These are phyloP conservation scores for Trametes maxima DNA, from an alignment of 768 basidiomycete species.

Conservation along the genomic window DNA sequence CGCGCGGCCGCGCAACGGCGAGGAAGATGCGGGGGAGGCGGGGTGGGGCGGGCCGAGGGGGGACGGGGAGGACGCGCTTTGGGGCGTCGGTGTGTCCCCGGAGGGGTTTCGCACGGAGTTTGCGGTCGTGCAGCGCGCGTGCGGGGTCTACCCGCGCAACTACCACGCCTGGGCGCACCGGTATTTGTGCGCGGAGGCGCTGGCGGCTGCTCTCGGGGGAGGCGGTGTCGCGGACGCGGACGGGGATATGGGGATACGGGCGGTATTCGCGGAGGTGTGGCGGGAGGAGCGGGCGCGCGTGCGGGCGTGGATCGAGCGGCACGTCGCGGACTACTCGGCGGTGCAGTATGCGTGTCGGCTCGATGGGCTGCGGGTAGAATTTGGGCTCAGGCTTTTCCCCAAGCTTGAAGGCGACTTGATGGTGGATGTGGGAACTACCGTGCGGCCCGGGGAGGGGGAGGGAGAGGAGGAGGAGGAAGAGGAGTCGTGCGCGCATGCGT, in stretches of 20 bases:
- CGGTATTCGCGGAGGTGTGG: constrained; percentile 37
- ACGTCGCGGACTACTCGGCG: constrained; percentile 70
- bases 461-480: not conserved
- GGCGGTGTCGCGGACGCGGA: not conserved
- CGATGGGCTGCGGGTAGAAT: constrained; percentile 11
- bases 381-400: too few relatives aligned
- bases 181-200: constrained; percentile 46
- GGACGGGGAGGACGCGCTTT: constrained; percentile 23
- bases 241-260: too few relatives aligned
- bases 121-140: constrained; percentile 47
- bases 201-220: constrained; percentile 26
- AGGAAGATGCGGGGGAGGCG: not conserved
- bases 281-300: constrained; percentile 40
- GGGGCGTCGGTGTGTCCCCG: constrained; percentile 34
- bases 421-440: not conserved
- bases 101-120: constrained; percentile 50
- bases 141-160: constrained; percentile 68
- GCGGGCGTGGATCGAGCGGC: constrained; percentile 58
- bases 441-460: not conserved
- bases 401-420: not conserved
- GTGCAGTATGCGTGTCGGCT: constrained; percentile 54
- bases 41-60: not conserved
- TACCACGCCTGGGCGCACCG: constrained; percentile 77
- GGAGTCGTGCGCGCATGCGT: constrained; percentile 40
- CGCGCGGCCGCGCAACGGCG: constrained; percentile 9